Evolutionary conservation across 129 eudicot species (phyloP), one percentile per base, ranked within the genome.

Genomic region (Flaveria trinervia): DNA sequence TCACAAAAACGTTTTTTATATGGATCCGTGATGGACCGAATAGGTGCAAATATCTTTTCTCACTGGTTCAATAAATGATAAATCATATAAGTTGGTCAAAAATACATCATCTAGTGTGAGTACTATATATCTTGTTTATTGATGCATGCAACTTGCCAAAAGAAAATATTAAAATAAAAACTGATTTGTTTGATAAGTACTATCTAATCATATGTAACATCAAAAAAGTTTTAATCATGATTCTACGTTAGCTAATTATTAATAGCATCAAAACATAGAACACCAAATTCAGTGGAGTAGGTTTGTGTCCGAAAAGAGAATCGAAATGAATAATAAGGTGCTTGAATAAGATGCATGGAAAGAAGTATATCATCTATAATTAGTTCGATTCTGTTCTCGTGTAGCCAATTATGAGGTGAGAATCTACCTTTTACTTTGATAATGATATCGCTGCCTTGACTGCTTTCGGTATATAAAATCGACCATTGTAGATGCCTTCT

Each of bases 331-430:
- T 61, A 74, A 65, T 72, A 80, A 80, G 56, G 79, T 80, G 68
- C 83, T 72, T 68, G 66, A 80, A 64, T 45, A 39, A 73, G 60
- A 80, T 65, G 20, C 68, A 49, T 10, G 12, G 15, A 10, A 48
- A 14, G 16, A 49, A 11, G n/a, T 13, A 49, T 49, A 13, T 49
- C 74, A 66, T 67, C 25, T 52, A 33, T 23, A 64, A 18, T 5
- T 56, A n/a, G 39, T 65, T 43, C 18, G 80, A 80, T 80, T 80
- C 80, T 74, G 76, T 80, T 80, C 84, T 80, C 25, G 59, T 80
- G n/a, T 68, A 74, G 80, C 84, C 84, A 80, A 80, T 80, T 56
- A 80, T 60, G 50, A 67, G 65, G 62, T 44, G 30, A 56, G 80
- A 74, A 80, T 68, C 80, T 80, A 26, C 60, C 84, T 80, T 80